phyloP scores from a whole-genome alignment of 1,284 basidiomycete species.

The Pseudomicrostroma phylloplanum region DNA sequence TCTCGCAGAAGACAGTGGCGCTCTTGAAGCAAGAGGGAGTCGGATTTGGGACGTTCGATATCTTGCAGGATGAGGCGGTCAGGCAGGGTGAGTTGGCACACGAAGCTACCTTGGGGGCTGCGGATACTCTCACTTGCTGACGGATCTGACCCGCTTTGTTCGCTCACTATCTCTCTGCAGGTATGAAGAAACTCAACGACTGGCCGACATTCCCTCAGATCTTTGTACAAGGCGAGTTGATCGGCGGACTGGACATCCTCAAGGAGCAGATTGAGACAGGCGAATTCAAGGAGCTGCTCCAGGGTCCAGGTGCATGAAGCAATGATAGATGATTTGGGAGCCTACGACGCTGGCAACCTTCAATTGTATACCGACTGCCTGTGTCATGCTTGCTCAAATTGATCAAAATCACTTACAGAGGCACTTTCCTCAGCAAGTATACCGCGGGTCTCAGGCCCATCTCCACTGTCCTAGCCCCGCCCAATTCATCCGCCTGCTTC shows the following conservation, averaged over 20 bases:
- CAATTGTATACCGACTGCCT: too few relatives aligned
- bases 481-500: not conserved
- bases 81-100: conserved; percentile 55
- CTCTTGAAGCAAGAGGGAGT: conserved; percentile 61
- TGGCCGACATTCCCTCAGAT: conserved; percentile 70
- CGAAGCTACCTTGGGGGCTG: not conserved
- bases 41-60: conserved; percentile 67
- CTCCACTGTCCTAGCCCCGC: not conserved
- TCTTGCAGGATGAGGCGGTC: conserved; percentile 68
- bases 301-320: conserved; percentile 13
- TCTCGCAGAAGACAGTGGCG: conserved; percentile 66
- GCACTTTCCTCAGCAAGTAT: conserved; percentile 1
- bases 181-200: conserved; percentile 75
- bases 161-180: conserved; percentile 52
- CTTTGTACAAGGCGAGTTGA: conserved; percentile 65
- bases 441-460: conserved; percentile 4
- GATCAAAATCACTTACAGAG: not conserved
- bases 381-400: not conserved
- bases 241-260: conserved; percentile 60
- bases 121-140: too few relatives aligned
- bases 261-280: conserved; percentile 55
- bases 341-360: not conserved
- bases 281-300: conserved; percentile 62
- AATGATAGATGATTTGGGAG: not conserved
- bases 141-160: not conserved